phyloP scores from a whole-genome alignment of 148 eudicot genomes.

The Polygonum aviculare region DNA sequence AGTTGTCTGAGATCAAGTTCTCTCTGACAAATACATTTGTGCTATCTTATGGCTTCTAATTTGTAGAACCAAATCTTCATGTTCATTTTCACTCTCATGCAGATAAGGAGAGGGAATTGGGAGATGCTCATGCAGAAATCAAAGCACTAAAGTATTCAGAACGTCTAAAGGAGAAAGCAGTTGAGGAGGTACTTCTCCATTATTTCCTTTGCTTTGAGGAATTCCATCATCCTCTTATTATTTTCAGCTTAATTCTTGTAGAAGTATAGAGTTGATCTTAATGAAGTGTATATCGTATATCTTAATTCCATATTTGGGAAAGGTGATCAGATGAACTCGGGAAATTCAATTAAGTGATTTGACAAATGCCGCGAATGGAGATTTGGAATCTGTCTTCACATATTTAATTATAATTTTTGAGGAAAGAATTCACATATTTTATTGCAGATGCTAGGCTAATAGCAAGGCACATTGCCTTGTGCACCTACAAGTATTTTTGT shows the following conservation, averaged over 20 bases:
- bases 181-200: constrained; percentile 69
- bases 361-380: neutral
- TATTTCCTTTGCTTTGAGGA: neutral
- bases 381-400: neutral
- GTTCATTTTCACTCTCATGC: constrained; percentile 17
- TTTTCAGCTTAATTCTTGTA: neutral
- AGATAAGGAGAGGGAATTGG: constrained; percentile 89
- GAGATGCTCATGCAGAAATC: constrained; percentile 78
- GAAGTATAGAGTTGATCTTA: neutral
- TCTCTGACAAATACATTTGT: neutral
- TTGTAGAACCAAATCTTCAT: constrained; percentile 7
- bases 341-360: too few relatives aligned
- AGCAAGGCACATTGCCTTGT: neutral
- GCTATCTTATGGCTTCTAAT: neutral
- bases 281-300: neutral
- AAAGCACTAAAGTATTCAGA: constrained; percentile 76
- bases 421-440: neutral
- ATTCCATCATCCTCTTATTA: neutral
- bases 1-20: neutral
- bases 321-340: too few relatives aligned
- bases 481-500: neutral
- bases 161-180: constrained; percentile 84
- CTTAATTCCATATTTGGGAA: neutral
- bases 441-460: neutral
- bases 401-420: neutral